Percentiles rank a stretch among this genome's conserved stretches.
Evolutionary conservation across 768 basidiomycete species (phyloP).

Genomic region (Erythrobasidium yunnanense): DNA sequence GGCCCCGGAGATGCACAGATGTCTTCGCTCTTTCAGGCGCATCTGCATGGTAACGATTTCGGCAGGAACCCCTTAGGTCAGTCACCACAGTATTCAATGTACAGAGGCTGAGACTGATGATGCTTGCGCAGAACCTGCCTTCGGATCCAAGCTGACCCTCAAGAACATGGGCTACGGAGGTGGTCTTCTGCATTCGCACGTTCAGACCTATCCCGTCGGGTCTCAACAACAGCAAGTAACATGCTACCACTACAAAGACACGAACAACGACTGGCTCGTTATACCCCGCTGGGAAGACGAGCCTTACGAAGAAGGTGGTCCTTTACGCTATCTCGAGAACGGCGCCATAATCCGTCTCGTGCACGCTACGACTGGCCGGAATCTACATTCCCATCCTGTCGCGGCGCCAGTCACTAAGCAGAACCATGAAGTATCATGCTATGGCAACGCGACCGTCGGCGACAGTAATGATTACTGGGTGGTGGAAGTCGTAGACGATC

Average conservation of each 20-base stretch:
- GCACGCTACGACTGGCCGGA: slow-evolving; percentile 72
- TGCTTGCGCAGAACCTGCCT: slow-evolving; percentile 58
- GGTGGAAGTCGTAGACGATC: slow-evolving; percentile 86
- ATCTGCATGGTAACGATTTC: slow-evolving; percentile 88
- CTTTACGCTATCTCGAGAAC: slow-evolving; percentile 59
- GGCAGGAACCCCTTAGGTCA: slow-evolving; percentile 72
- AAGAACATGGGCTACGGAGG: slow-evolving; percentile 99
- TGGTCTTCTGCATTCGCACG: slow-evolving; percentile 88
- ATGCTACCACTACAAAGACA: slow-evolving; percentile 98
- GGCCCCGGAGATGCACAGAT: slow-evolving; percentile 97
- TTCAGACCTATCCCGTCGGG: slow-evolving; percentile 86
- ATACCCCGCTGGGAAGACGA: slow-evolving; percentile 68
- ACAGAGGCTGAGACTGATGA: not conserved
- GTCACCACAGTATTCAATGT: slow-evolving; percentile 31
- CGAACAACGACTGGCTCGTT: slow-evolving; percentile 84
- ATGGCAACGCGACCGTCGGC: slow-evolving; percentile 80
- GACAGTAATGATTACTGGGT: slow-evolving; percentile 83
- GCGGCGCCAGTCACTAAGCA: slow-evolving; percentile 79
- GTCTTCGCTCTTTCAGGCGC: slow-evolving; percentile 96
- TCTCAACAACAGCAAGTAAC: slow-evolving; percentile 93
- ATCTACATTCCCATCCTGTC: slow-evolving; percentile 82
- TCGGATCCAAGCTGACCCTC: slow-evolving; percentile 77
- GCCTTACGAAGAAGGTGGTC: slow-evolving; percentile 56
- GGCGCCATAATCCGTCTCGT: slow-evolving; percentile 69
- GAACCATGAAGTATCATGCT: slow-evolving; percentile 83